A percentile compares a stretch with the other conserved stretches of the same genome.
These are phyloP conservation scores for Aspergillus candidus DNA, from an alignment of 2,329 filamentous ascomycete species.

Conservation along the genomic window DNA sequence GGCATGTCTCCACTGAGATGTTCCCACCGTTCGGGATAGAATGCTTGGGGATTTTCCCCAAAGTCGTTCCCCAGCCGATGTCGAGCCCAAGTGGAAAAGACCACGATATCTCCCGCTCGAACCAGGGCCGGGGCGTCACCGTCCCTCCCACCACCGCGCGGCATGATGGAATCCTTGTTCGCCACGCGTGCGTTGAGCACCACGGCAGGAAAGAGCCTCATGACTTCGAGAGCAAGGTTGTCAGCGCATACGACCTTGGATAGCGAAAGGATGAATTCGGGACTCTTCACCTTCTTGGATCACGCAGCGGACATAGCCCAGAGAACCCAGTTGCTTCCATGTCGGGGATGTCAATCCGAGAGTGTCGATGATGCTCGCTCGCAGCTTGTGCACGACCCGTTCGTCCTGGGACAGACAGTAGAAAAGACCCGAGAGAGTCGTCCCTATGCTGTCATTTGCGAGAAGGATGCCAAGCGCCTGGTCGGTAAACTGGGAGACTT, in stretches of 20 bases:
- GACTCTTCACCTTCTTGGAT: neutral
- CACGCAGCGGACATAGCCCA: constrained; percentile 9
- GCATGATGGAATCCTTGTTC: constrained; percentile 13
- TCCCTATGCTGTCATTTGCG: constrained; percentile 11
- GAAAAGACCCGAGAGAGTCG: constrained; percentile 10
- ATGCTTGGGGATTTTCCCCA: constrained; percentile 21
- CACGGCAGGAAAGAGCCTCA: constrained; percentile 5
- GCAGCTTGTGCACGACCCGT: constrained; percentile 1
- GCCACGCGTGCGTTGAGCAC: constrained; percentile 5
- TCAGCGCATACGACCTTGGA: too few relatives aligned
- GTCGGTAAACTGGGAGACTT: neutral
- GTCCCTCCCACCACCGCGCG: constrained; percentile 26
- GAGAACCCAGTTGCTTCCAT: constrained; percentile 3
- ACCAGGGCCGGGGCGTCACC: constrained; percentile 22
- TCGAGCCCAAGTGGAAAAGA: constrained; percentile 20
- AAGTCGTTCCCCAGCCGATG: constrained; percentile 25
- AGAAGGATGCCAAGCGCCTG: constrained; percentile 7
- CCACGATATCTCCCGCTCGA: constrained; percentile 14
- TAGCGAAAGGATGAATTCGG: too few relatives aligned
- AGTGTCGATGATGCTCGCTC: constrained; percentile 1
- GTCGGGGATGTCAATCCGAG: constrained; percentile 4
- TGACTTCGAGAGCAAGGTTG: neutral
- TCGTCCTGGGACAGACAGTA: constrained; percentile 6
- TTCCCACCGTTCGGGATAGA: constrained; percentile 31
- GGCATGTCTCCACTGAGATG: constrained; percentile 22